Evolutionary conservation across 83 land plant species (phyloP).

Genomic region (Larix sibirica): DNA sequence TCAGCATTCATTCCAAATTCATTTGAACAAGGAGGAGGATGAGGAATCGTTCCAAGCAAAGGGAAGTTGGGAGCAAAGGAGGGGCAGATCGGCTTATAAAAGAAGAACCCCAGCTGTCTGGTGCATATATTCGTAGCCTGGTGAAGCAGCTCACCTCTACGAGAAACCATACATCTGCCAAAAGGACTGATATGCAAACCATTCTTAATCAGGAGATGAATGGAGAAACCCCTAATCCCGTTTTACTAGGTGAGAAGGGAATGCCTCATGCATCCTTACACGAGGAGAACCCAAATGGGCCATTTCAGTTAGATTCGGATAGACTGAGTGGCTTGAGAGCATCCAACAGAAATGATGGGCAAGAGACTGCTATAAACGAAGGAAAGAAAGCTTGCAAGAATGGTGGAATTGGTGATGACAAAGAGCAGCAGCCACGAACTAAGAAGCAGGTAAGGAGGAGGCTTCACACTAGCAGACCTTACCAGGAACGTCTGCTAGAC

Average conservation of each 20-base stretch:
- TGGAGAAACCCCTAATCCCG: background rate
- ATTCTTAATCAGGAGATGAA: background rate
- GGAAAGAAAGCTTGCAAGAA: background rate
- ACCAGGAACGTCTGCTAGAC: conserved; percentile 52
- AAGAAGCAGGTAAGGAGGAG: conserved; percentile 73
- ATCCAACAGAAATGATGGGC: background rate
- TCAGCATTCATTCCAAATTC: background rate
- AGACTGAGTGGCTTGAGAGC: background rate
- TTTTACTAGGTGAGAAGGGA: background rate
- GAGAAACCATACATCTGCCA: conserved; percentile 26
- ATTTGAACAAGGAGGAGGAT: background rate
- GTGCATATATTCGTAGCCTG: conserved; percentile 58
- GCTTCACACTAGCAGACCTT: conserved; percentile 54
- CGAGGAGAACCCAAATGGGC: too few relatives aligned
- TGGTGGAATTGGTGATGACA: conserved; percentile 2
- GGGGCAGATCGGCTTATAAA: conserved; percentile 20
- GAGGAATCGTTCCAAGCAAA: conserved; percentile 27
- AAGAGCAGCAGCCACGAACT: conserved; percentile 39
- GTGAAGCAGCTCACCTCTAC: conserved; percentile 58
- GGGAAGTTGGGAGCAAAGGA: conserved; percentile 9
- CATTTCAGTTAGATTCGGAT: background rate
- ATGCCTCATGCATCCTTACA: background rate
- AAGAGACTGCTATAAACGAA: background rate
- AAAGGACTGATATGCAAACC: background rate
- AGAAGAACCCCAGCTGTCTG: conserved; percentile 52